phyloP scores from a whole-genome alignment of 305 asterid genomes.

The Nicotiana rustica region DNA sequence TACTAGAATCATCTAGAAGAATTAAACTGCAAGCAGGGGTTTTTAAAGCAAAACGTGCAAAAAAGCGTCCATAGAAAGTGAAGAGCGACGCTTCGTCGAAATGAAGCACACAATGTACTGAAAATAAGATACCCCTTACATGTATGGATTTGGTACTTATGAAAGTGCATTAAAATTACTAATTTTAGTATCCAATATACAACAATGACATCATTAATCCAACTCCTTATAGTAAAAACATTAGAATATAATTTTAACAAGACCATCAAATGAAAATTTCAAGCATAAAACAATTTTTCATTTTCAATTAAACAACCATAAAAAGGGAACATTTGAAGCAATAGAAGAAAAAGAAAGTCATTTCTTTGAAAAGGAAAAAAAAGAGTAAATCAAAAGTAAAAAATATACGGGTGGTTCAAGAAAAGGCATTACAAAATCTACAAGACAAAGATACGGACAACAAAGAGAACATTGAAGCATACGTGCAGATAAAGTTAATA shows the following conservation, averaged over 20 bases:
- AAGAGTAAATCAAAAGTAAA: not conserved
- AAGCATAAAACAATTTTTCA: not conserved
- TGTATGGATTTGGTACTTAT: not conserved
- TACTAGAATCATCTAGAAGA: conserved; percentile 25
- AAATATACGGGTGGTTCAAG: not conserved
- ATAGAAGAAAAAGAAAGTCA: not conserved
- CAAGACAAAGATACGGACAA: not conserved
- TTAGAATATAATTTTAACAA: not conserved
- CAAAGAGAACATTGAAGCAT: not conserved
- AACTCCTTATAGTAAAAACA: not conserved
- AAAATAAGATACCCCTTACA: conserved; percentile 13
- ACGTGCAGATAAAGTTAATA: conserved; percentile 12
- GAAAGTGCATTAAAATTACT: conserved; percentile 22
- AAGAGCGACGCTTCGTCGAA: not conserved
- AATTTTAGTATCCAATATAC: conserved; percentile 25
- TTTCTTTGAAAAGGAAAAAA: not conserved
- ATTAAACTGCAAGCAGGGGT: not conserved
- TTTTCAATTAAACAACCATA: not conserved
- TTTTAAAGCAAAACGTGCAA: not conserved
- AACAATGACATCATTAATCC: not conserved
- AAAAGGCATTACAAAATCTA: not conserved
- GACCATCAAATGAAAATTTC: not conserved
- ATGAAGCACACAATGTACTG: conserved; percentile 11
- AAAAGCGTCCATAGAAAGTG: not conserved
- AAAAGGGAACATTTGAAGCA: not conserved